These are phyloP conservation scores for Alternaria triticimaculans DNA, from an alignment of 2,329 filamentous ascomycete species.

Conservation along the genomic window DNA sequence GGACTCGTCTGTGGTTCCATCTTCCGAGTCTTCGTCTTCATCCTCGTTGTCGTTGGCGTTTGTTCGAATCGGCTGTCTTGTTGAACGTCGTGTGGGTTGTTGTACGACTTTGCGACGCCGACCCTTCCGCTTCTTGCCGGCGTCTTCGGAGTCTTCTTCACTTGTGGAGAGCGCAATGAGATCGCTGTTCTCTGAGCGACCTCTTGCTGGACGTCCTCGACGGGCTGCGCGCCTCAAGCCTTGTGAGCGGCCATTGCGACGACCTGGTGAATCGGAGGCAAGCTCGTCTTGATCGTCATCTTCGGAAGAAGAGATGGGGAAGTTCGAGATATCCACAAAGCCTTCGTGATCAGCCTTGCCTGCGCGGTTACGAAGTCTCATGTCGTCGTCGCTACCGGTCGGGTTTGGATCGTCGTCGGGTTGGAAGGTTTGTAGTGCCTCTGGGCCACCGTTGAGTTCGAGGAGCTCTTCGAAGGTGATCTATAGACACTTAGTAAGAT, in stretches of 20 bases:
- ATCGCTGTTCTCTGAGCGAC: constrained; percentile 20
- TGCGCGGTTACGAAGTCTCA: constrained; percentile 33
- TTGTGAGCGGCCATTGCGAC: constrained; percentile 24
- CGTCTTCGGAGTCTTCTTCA: constrained; percentile 29
- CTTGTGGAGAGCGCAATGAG: constrained; percentile 24
- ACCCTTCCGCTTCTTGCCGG: constrained; percentile 17
- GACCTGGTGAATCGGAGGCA: constrained; percentile 8
- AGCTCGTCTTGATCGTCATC: constrained; percentile 29
- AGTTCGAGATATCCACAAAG: constrained; percentile 39
- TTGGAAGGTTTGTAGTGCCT: constrained; percentile 54
- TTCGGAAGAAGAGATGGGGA: constrained; percentile 43
- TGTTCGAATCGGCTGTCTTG: constrained; percentile 23
- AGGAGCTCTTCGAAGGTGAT: constrained; percentile 55
- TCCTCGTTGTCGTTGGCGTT: constrained; percentile 33
- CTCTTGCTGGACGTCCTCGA: constrained; percentile 20
- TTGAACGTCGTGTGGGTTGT: constrained; percentile 40
- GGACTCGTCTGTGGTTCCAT: constrained; percentile 37
- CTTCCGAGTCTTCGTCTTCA: constrained; percentile 32
- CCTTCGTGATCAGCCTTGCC: constrained; percentile 21
- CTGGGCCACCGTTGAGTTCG: constrained; percentile 54
- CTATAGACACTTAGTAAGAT: constrained; percentile 38
- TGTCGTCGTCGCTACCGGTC: constrained; percentile 22
- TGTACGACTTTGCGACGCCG: constrained; percentile 24
- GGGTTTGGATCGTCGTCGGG: constrained; percentile 25
- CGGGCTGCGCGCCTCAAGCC: constrained; percentile 9